Conservation (phyloP, 192 early-diverging fungal species). For the Coemansia sp. region DNA sequence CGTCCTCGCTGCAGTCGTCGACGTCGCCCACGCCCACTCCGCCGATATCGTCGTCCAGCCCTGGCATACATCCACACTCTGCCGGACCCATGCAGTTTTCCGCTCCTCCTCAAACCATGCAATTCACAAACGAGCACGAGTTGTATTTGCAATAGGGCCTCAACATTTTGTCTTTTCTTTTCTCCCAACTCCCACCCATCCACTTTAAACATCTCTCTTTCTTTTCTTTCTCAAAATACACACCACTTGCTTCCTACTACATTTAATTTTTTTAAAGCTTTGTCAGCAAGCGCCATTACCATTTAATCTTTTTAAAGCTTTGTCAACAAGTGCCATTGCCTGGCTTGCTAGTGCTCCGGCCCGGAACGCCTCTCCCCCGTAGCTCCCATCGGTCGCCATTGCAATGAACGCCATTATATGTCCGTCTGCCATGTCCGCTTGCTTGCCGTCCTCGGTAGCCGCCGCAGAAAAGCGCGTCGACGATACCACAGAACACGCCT, state of each 20-base stretch:
- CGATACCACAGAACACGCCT: conserved; percentile 8
- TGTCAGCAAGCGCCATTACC: neutral
- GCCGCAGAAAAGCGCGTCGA: conserved; percentile 1
- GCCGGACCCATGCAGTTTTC: conserved; percentile 34
- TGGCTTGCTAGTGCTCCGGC: neutral
- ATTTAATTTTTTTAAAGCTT: neutral
- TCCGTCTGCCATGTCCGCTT: neutral
- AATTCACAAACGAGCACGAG: conserved; percentile 49
- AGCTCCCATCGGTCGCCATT: neutral
- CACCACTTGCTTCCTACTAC: too few relatives aligned
- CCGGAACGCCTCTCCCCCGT: neutral
- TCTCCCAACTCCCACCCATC: neutral
- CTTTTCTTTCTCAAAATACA: too few relatives aligned
- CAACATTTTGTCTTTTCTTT: neutral
- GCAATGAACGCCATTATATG: neutral
- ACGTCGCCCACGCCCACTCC: conserved; percentile 40
- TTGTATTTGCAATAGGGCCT: conserved; percentile 33
- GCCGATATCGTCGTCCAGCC: conserved; percentile 26
- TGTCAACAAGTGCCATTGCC: neutral
- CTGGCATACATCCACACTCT: conserved; percentile 14
- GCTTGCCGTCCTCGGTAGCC: neutral
- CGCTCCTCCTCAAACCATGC: conserved; percentile 47
- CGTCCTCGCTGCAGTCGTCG: conserved; percentile 13
- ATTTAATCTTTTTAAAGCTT: neutral
- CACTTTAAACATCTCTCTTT: too few relatives aligned